phyloP scores from a whole-genome alignment of 2,329 filamentous ascomycete genomes.

The Aspergillus sp. region DNA sequence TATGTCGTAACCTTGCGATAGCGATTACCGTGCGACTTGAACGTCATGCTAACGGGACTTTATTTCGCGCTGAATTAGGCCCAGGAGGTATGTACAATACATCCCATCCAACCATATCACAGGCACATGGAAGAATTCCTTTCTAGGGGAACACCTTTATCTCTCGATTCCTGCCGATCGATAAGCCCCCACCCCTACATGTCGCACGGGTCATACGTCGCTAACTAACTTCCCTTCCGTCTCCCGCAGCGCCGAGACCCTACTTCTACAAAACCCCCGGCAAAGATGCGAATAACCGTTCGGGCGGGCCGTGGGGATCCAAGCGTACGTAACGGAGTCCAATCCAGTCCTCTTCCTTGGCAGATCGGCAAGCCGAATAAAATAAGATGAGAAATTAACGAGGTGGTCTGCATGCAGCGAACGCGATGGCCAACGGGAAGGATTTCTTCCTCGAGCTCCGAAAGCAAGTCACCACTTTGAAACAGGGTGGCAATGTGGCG shows the following conservation, averaged over 20 bases:
- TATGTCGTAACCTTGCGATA: conserved; percentile 16
- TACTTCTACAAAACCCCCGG: conserved; percentile 40
- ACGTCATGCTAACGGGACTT: not conserved
- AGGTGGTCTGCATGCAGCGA: conserved; percentile 32
- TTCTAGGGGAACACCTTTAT: no score
- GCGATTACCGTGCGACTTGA: not conserved
- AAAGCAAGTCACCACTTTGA: conserved; percentile 45
- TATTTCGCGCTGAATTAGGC: conserved; percentile 15
- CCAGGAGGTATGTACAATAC: conserved; percentile 28
- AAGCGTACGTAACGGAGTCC: conserved; percentile 38
- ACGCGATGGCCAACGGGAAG: conserved; percentile 49
- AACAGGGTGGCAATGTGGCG: conserved; percentile 34
- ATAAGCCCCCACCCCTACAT: not conserved
- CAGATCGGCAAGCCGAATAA: no score
- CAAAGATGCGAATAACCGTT: conserved; percentile 37
- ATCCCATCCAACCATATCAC: not conserved
- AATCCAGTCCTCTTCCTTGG: no score
- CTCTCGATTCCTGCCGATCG: not conserved
- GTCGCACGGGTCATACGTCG: not conserved
- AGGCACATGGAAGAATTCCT: not conserved
- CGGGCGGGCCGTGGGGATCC: conserved; percentile 43
- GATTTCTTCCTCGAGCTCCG: conserved; percentile 52
- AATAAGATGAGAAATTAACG: not conserved
- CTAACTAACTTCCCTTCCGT: not conserved
- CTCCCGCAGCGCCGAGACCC: conserved; percentile 31